Base-by-base conservation (phyloP, 2,329 filamentous ascomycete genomes). In the Apiospora phragmitis region DNA sequence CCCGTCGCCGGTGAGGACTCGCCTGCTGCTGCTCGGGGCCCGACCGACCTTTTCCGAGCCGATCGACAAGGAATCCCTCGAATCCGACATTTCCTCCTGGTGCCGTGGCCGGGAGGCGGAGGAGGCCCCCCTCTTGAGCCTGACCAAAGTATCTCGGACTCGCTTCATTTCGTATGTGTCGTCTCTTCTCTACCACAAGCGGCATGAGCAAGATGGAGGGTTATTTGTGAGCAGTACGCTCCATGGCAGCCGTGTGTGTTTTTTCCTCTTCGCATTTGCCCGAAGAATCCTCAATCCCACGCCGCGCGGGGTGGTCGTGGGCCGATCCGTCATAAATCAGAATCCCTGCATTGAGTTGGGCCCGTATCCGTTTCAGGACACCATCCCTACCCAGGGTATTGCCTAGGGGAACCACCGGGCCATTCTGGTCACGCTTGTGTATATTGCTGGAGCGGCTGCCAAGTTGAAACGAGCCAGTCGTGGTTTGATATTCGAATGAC, bases 131-230 rank as follows among this genome's bases (percentile, higher is more conserved):
- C 45, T 68, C 67, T 68, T 68, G 32, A 68, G 67, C 29, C 67
- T 45, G 45, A 45, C 67, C n/a, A 68, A 49, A 21, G 67, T 68
- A 7, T 68, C 67, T 55, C 67, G 35, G 45, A 68, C 32, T 68
- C 67, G 45, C 67, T 68, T 68, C 67, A 68, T 68, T 32, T 21
- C 32, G 67, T 32, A 26, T 43, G 11, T 42, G 65, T 11, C 65
- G 38, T 42, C 38, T 67, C 42, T 67, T 62, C 55, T 62, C 55
- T 38, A 62, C 55, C 55, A 62, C 18, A 35, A 38, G 55, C 55
- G 32, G 29, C 32, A 62, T 62, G 55, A 38, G 32, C 32, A 38
- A 62, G 55, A 38, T 38, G 55, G 32, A 38, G 32, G 55, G 38
- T 35, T 35, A 38, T n/a, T 21, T 38, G 14, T 62, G 29, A 38